Conservation (phyloP, 345 rosid genomes). For the Kandelia obovata region DNA sequence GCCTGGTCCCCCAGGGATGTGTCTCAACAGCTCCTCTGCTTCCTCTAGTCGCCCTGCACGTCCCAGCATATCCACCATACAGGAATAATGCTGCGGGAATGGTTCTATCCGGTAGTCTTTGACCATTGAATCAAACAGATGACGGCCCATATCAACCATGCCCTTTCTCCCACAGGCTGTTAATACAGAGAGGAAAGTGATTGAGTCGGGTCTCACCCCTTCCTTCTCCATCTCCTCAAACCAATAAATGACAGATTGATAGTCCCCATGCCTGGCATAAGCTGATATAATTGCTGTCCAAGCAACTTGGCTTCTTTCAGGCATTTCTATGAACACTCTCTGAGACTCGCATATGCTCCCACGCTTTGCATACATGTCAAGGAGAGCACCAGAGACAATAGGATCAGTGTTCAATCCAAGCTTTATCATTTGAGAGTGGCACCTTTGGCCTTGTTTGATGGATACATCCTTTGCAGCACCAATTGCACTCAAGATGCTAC, state of each 20-base stretch:
- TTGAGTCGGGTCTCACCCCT: conserved; percentile 60
- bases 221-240: conserved; percentile 58
- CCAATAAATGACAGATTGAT: conserved; percentile 57
- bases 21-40: conserved; percentile 57
- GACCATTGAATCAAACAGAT: conserved; percentile 54
- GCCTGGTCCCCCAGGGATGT: conserved; percentile 65
- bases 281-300: conserved; percentile 95
- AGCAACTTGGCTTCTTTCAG: conserved; percentile 49
- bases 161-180: conserved; percentile 78
- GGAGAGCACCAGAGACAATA: conserved; percentile 69
- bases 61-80: conserved; percentile 90
- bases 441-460: conserved; percentile 62
- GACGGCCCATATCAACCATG: conserved; percentile 63
- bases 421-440: conserved; percentile 68
- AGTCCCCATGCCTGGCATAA: conserved; percentile 80
- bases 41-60: conserved; percentile 71
- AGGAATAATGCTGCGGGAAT: conserved; percentile 70
- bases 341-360: conserved; percentile 71
- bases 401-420: conserved; percentile 55
- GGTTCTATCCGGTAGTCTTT: conserved; percentile 59
- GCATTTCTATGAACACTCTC: conserved; percentile 54
- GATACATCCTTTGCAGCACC: conserved; percentile 74
- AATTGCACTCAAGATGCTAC: conserved; percentile 80
- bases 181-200: conserved; percentile 74
- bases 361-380: conserved; percentile 93